phyloP scores from a whole-genome alignment of 1,139 yeast species.

The Groenewaldozyma sp. region DNA sequence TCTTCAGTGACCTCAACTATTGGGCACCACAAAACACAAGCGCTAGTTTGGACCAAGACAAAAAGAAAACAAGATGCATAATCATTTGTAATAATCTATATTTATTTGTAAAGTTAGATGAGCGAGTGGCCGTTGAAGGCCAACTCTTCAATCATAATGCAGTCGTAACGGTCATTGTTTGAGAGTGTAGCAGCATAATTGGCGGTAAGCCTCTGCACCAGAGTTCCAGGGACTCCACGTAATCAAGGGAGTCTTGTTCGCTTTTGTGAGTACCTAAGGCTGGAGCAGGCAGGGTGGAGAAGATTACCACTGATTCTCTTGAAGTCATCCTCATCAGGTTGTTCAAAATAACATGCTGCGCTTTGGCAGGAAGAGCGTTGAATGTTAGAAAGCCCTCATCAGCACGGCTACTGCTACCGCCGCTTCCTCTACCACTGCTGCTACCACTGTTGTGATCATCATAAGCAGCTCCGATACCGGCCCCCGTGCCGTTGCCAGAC shows the following conservation, averaged over 20 bases:
- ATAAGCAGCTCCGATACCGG: background rate
- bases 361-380: slow-evolving; percentile 80
- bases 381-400: slow-evolving; percentile 39
- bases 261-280: slow-evolving; percentile 67
- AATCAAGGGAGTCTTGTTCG: slow-evolving; percentile 60
- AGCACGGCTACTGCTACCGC: slow-evolving; percentile 2
- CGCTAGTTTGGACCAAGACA: background rate
- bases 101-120: background rate
- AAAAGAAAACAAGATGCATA: background rate
- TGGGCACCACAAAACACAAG: slow-evolving; percentile 4
- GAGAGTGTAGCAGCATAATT: slow-evolving; percentile 69
- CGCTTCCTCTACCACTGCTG: background rate
- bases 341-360: slow-evolving; percentile 81
- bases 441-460: too few species aligned
- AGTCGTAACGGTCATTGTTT: slow-evolving; percentile 92
- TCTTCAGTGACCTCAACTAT: background rate
- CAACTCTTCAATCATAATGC: slow-evolving; percentile 40
- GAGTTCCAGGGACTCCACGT: slow-evolving; percentile 62
- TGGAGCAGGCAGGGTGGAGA: slow-evolving; percentile 88
- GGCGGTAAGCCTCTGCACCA: slow-evolving; percentile 86
- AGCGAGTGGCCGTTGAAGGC: slow-evolving; percentile 1
- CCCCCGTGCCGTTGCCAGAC: slow-evolving; percentile 2
- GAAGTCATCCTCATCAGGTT: slow-evolving; percentile 70
- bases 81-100: background rate
- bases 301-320: slow-evolving; percentile 53